phyloP scores from a whole-genome alignment of 2,329 filamentous ascomycete species.

The Ustulina deusta region DNA sequence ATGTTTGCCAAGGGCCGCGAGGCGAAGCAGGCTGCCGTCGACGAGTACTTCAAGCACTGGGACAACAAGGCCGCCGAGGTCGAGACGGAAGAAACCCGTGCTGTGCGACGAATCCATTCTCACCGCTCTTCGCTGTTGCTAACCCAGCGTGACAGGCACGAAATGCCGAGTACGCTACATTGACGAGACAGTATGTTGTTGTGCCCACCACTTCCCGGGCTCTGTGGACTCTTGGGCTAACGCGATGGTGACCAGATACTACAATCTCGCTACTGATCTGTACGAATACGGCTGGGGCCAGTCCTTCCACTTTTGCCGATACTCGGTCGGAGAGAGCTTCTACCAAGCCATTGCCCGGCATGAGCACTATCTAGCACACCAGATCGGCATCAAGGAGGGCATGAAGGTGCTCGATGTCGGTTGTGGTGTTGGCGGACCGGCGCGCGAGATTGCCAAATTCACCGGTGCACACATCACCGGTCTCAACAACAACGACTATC shows the following conservation, averaged over 20 bases:
- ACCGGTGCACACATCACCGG: constrained; percentile 89
- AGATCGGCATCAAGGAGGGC: constrained; percentile 84
- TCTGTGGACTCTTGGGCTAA: not conserved
- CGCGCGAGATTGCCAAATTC: constrained; percentile 96
- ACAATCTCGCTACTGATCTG: constrained; percentile 94
- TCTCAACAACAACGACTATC: constrained; percentile 99
- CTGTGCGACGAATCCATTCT: constrained; percentile 64
- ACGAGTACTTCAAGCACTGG: constrained; percentile 98
- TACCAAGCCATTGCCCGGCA: constrained; percentile 92
- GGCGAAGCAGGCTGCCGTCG: constrained; percentile 83
- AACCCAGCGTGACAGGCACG: constrained; percentile 69
- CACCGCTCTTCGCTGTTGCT: constrained; percentile 24
- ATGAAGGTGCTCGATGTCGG: constrained; percentile 96
- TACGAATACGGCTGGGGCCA: constrained; percentile 98
- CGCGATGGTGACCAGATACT: constrained; percentile 73
- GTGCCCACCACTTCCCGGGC: not conserved
- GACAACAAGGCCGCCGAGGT: constrained; percentile 82
- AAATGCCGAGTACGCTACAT: constrained; percentile 88
- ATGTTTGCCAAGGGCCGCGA: constrained; percentile 84
- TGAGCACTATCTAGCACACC: constrained; percentile 95
- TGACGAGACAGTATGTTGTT: constrained; percentile 87
- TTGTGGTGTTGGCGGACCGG: constrained; percentile 95
- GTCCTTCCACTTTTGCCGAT: constrained; percentile 98
- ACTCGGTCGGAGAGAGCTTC: constrained; percentile 87
- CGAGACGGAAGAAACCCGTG: constrained; percentile 86